phyloP scores from a whole-genome alignment of 2,329 filamentous ascomycete species.

The Claviceps spartinae region DNA sequence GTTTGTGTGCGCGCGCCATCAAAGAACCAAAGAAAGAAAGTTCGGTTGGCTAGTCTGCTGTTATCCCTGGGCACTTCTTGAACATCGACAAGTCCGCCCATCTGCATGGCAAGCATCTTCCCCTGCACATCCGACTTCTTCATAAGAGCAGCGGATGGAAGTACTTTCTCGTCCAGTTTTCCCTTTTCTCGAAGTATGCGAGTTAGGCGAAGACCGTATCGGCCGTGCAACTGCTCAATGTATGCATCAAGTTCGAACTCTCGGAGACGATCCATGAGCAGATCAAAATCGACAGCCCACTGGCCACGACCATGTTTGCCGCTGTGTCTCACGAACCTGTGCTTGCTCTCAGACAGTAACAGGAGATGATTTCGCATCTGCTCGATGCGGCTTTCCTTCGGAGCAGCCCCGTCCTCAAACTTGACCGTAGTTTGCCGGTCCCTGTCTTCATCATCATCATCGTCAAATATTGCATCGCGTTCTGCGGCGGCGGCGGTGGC shows the following conservation, averaged over 20 bases:
- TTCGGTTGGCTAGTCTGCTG: slow-evolving; percentile 66
- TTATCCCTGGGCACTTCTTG: slow-evolving; percentile 90
- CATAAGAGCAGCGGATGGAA: slow-evolving; percentile 70
- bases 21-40: slow-evolving; percentile 86
- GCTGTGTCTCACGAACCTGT: slow-evolving; percentile 55
- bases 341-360: slow-evolving; percentile 54
- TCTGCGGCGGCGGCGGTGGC: not conserved
- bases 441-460: slow-evolving; percentile 11
- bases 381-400: slow-evolving; percentile 34
- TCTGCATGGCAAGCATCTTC: slow-evolving; percentile 74
- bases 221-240: slow-evolving; percentile 64
- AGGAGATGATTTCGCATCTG: slow-evolving; percentile 61
- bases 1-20: slow-evolving; percentile 59
- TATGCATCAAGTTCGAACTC: slow-evolving; percentile 71
- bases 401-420: slow-evolving; percentile 33
- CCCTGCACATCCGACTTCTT: slow-evolving; percentile 74
- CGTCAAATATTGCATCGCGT: slow-evolving; percentile 17
- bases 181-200: slow-evolving; percentile 77
- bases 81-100: slow-evolving; percentile 74
- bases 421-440: slow-evolving; percentile 29
- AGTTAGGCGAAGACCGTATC: slow-evolving; percentile 65
- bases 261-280: slow-evolving; percentile 55
- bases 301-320: slow-evolving; percentile 50
- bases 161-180: slow-evolving; percentile 86
- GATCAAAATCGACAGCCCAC: slow-evolving; percentile 76